Evolutionary conservation across 2,329 filamentous ascomycete genomes (phyloP).

Genomic region (Lachnellula cervina): DNA sequence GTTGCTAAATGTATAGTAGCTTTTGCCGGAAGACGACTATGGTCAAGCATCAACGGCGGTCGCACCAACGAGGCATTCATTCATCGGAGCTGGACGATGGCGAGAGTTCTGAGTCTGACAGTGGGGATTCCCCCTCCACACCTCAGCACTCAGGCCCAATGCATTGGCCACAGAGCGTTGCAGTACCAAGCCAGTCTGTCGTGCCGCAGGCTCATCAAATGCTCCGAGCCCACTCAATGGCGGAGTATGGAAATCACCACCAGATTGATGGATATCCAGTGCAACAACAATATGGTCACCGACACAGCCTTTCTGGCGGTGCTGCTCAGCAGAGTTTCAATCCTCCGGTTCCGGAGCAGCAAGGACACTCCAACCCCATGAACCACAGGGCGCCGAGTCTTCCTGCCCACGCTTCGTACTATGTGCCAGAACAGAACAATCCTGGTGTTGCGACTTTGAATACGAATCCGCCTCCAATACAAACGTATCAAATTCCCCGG

Average conservation of each 20-base stretch:
- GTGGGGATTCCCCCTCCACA: constrained; percentile 54
- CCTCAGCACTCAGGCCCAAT: constrained; percentile 47
- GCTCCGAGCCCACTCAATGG: constrained; percentile 51
- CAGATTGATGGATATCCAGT: constrained; percentile 35
- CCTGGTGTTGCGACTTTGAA: constrained; percentile 59
- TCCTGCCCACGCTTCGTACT: constrained; percentile 35
- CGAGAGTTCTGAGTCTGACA: constrained; percentile 33
- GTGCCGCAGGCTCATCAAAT: constrained; percentile 24
- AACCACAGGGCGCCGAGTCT: constrained; percentile 29
- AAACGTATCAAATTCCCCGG: constrained; percentile 41
- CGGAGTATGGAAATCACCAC: constrained; percentile 48
- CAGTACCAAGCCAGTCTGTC: constrained; percentile 36
- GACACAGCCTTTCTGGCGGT: constrained; percentile 44
- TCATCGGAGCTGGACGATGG: constrained; percentile 43
- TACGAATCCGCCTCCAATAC: constrained; percentile 43
- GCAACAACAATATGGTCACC: constrained; percentile 37
- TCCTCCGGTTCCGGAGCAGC: constrained; percentile 39
- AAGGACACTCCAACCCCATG: constrained; percentile 35
- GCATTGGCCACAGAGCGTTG: constrained; percentile 45
- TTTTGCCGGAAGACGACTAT: constrained; percentile 70
- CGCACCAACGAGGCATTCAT: constrained; percentile 54
- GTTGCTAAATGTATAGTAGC: constrained; percentile 36
- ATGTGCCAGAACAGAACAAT: constrained; percentile 57
- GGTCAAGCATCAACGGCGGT: constrained; percentile 61
- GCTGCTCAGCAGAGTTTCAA: constrained; percentile 38